phyloP scores from a whole-genome alignment of 352 stramenopile species.

The Thraustochytrium striatum region DNA sequence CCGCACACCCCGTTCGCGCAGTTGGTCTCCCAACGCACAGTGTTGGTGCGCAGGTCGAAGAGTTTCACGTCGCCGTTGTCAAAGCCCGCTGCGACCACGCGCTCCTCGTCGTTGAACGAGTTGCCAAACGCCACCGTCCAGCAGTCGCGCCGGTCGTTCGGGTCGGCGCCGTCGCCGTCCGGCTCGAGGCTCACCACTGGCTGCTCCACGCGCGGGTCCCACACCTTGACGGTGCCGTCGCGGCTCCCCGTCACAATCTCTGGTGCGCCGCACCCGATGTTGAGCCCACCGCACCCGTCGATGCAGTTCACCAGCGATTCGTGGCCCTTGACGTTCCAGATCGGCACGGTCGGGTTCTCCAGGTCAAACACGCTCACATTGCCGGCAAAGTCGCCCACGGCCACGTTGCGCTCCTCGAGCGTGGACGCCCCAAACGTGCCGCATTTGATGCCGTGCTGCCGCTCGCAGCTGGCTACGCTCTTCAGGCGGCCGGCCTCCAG shows the following conservation, averaged over 20 bases:
- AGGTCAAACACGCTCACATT: slow-evolving; percentile 64
- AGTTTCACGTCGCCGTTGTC: slow-evolving; percentile 96
- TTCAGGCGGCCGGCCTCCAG: slow-evolving; percentile 78
- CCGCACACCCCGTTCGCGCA: slow-evolving; percentile 90
- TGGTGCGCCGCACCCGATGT: slow-evolving; percentile 77
- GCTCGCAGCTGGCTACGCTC: slow-evolving; percentile 63
- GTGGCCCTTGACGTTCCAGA: slow-evolving; percentile 84
- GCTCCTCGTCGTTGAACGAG: slow-evolving; percentile 84
- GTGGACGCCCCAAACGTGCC: slow-evolving; percentile 87
- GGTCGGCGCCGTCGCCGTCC: slow-evolving; percentile 42
- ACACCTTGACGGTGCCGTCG: slow-evolving; percentile 87
- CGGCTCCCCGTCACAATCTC: slow-evolving; percentile 87
- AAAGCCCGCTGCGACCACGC: slow-evolving; percentile 84
- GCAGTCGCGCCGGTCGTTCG: slow-evolving; percentile 67
- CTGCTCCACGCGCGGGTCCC: slow-evolving; percentile 81
- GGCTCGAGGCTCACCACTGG: slow-evolving; percentile 86
- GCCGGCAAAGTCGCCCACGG: slow-evolving; percentile 61
- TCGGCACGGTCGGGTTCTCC: slow-evolving; percentile 65
- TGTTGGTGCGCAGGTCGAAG: slow-evolving; percentile 87
- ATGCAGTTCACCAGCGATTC: slow-evolving; percentile 88
- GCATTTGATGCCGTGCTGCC: slow-evolving; percentile 87
- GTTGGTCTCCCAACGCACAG: slow-evolving; percentile 90
- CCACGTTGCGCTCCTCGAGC: slow-evolving; percentile 77
- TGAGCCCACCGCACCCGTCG: slow-evolving; percentile 84
- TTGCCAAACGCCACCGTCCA: slow-evolving; percentile 94